These are phyloP conservation scores for Phaffomyces antillensis DNA, from an alignment of 805 yeast species.

Conservation along the genomic window DNA sequence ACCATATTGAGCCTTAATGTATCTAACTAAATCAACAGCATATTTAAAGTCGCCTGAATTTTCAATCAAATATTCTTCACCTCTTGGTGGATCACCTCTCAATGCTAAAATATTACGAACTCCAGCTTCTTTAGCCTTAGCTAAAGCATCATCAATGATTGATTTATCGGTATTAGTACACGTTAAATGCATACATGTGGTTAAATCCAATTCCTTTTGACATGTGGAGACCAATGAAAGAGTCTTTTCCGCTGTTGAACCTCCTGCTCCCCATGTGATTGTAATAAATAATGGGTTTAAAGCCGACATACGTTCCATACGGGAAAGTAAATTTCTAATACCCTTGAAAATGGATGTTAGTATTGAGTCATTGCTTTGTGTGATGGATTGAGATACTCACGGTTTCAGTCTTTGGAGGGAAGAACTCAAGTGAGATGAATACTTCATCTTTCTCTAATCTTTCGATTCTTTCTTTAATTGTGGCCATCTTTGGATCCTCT, in stretches of 20 bases:
- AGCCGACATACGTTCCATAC: constrained; percentile 83
- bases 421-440: constrained; percentile 86
- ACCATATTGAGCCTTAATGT: constrained; percentile 64
- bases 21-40: constrained; percentile 82
- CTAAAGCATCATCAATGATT: constrained; percentile 74
- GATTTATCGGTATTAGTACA: constrained; percentile 85
- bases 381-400: constrained; percentile 21
- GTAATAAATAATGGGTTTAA: constrained; percentile 86
- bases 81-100: constrained; percentile 93
- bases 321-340: constrained; percentile 71
- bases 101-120: constrained; percentile 85
- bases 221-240: constrained; percentile 75
- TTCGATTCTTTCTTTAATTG: constrained; percentile 42
- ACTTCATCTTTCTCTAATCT: constrained; percentile 43
- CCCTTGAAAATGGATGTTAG: constrained; percentile 38
- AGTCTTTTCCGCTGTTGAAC: constrained; percentile 83
- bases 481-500: constrained; percentile 12
- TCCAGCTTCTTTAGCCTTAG: constrained; percentile 65
- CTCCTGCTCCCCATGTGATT: constrained; percentile 99
- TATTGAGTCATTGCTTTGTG: not conserved
- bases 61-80: constrained; percentile 50
- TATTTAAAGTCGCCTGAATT: constrained; percentile 42
- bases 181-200: constrained; percentile 90
- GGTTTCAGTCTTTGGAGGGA: constrained; percentile 92
- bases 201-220: constrained; percentile 67